These are phyloP conservation scores for Lyophyllum semitale DNA, from an alignment of 768 basidiomycete genomes.

Conservation along the genomic window DNA sequence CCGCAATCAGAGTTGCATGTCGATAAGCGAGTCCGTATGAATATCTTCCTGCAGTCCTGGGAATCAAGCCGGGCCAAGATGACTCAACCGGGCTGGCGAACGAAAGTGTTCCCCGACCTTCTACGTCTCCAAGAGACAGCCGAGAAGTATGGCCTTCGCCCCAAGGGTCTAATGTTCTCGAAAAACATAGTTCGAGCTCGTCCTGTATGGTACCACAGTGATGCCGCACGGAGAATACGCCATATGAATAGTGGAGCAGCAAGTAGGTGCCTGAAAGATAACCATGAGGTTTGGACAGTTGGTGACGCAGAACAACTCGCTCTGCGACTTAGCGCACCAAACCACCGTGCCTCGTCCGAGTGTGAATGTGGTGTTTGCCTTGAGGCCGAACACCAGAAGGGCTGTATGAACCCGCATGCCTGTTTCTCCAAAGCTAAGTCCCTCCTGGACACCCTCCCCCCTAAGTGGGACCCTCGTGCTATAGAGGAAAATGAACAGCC, in stretches of 20 bases:
- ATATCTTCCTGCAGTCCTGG: slow-evolving; percentile 31
- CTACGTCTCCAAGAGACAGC: slow-evolving; percentile 15
- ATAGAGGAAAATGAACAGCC: neutral
- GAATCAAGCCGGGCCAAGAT: neutral
- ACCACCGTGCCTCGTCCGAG: neutral
- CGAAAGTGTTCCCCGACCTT: neutral
- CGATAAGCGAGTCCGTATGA: slow-evolving; percentile 6
- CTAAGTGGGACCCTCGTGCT: slow-evolving; percentile 23
- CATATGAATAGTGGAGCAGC: neutral
- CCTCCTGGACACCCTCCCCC: slow-evolving; percentile 16
- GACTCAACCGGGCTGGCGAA: neutral
- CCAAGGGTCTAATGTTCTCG: neutral
- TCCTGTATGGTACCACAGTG: slow-evolving; percentile 34
- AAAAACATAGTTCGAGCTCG: slow-evolving; percentile 13
- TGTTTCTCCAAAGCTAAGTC: slow-evolving; percentile 15
- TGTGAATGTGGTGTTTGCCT: neutral
- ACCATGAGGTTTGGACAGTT: slow-evolving; percentile 15
- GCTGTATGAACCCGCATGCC: slow-evolving; percentile 12
- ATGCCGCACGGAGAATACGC: slow-evolving; percentile 2
- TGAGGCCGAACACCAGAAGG: neutral
- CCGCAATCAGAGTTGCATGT: neutral
- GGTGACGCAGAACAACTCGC: slow-evolving; percentile 1
- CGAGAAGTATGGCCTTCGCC: slow-evolving; percentile 15
- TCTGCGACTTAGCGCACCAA: neutral
- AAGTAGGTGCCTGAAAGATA: slow-evolving; percentile 15